Evolutionary conservation across 2,329 filamentous ascomycete genomes (phyloP), one percentile per base, ranked within the genome.

Genomic region (Plectosphaerella plurivora): DNA sequence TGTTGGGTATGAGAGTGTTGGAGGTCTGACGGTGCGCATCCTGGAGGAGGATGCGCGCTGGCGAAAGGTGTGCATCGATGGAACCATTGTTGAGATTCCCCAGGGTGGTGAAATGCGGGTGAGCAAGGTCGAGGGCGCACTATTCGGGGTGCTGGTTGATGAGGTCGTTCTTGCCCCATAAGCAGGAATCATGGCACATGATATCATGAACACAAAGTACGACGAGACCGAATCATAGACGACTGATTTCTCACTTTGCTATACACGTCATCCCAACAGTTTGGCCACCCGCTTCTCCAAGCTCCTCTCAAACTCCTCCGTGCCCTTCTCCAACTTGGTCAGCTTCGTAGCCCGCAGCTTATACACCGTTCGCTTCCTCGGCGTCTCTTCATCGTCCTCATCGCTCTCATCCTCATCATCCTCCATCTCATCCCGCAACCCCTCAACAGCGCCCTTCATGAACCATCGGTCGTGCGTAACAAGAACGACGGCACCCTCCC

Each of bases 1-100:
- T 15, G 86, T 97, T 1, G 77, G 77, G 0, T 97, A 97, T 65
- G 81, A 88, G 16, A 78, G 82, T 51, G 77, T 94, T 7, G 81
- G 87, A 2, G 81, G 81, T 49, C 59, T 96, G 16, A 76, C 72
- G 53, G 83, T 97, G 46, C 77, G 81, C 15, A 84, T 90, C 36
- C 57, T 73, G 1, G 89, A 94, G 62, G 73, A 81, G 15, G 83
- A 90, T n/a, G 74, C 73, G 45, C 75, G 84, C 50, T 97, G 91
- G 91, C 78, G 93, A 55, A 83, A 92, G 63, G 81, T 96, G 14
- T 97, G 93, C 66, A 77, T 97, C n/a, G 93, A 97, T 68, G 93
- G 93, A 3, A 91, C 87, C 50, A 95, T 96, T 61, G 82, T 97
- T 3, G 79, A 82, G 53, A 72, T 96, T 1, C 86, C 88, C 18